A percentile compares a stretch with the other conserved stretches of the same genome.
phyloP scores from a whole-genome alignment of 169 alveolate genomes.

The Plasmodium chabaudi region DNA sequence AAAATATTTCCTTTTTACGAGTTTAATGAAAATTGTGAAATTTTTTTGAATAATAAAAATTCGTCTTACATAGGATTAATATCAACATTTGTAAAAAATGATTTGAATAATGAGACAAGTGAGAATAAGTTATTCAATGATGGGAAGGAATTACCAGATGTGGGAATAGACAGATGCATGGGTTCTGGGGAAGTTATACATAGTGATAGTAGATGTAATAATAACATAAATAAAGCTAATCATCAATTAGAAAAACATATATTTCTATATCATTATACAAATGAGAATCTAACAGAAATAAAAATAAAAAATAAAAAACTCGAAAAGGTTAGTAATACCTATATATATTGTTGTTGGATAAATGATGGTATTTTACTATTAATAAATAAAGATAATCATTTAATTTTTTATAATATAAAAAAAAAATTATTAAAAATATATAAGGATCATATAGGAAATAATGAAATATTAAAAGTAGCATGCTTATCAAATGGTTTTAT shows the following conservation, averaged over 20 bases:
- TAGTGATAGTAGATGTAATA: neutral
- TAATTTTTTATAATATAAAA: constrained; percentile 68
- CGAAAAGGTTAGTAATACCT: constrained; percentile 44
- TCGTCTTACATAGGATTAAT: constrained; percentile 50
- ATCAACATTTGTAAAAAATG: constrained; percentile 13
- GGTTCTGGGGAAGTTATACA: neutral
- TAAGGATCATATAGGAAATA: constrained; percentile 38
- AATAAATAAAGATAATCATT: constrained; percentile 42
- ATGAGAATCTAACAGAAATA: constrained; percentile 41
- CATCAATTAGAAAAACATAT: constrained; percentile 16
- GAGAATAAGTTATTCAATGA: neutral
- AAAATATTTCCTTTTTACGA: constrained; percentile 40
- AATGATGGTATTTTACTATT: constrained; percentile 55
- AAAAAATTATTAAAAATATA: constrained; percentile 54
- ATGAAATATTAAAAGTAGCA: constrained; percentile 19
- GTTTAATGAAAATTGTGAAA: constrained; percentile 41
- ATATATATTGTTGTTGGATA: constrained; percentile 60
- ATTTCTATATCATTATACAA: constrained; percentile 53
- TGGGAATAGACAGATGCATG: neutral
- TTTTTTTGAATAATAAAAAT: constrained; percentile 38
- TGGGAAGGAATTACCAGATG: neutral
- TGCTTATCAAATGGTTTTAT: constrained; percentile 37
- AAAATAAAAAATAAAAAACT: constrained; percentile 66
- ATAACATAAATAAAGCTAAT: neutral
- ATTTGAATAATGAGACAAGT: neutral